These are phyloP conservation scores for Irineochytrium annulatum DNA, from an alignment of 192 early-diverging fungal species.

Conservation along the genomic window DNA sequence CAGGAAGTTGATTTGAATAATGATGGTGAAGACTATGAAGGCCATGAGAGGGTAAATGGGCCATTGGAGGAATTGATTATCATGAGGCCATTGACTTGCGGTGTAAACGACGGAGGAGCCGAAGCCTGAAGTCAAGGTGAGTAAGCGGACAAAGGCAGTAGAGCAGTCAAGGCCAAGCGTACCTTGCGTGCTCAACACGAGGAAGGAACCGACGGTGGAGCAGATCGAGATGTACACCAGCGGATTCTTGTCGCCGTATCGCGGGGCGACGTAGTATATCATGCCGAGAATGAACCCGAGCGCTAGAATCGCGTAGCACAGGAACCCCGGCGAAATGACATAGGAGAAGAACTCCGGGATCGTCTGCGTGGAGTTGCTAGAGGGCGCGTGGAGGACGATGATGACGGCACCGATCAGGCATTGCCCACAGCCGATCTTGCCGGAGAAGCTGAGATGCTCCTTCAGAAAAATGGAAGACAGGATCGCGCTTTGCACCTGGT, in stretches of 20 bases:
- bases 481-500: slow-evolving; percentile 57
- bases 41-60: slow-evolving; percentile 50
- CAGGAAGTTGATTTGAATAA: slow-evolving; percentile 98
- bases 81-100: slow-evolving; percentile 31
- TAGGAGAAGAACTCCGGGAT: slow-evolving; percentile 81
- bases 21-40: slow-evolving; percentile 44
- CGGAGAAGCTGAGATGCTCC: slow-evolving; percentile 48
- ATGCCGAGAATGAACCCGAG: slow-evolving; percentile 61
- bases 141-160: too few species aligned
- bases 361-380: slow-evolving; percentile 71
- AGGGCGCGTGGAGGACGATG: slow-evolving; percentile 51
- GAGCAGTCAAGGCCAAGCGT: too few species aligned
- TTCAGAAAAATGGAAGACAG: slow-evolving; percentile 56
- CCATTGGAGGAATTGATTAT: slow-evolving; percentile 63
- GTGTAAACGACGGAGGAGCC: slow-evolving; percentile 56
- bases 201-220: slow-evolving; percentile 91
- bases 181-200: slow-evolving; percentile 17
- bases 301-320: slow-evolving; percentile 73
- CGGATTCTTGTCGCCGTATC: slow-evolving; percentile 73
- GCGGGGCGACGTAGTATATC: slow-evolving; percentile 78
- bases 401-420: slow-evolving; percentile 64
- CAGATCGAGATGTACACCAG: slow-evolving; percentile 93
- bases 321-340: slow-evolving; percentile 75
- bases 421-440: slow-evolving; percentile 67
- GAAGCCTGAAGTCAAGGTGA: slow-evolving; percentile 51